phyloP scores from a whole-genome alignment of 306 rosid species.

The Morella rubra region DNA sequence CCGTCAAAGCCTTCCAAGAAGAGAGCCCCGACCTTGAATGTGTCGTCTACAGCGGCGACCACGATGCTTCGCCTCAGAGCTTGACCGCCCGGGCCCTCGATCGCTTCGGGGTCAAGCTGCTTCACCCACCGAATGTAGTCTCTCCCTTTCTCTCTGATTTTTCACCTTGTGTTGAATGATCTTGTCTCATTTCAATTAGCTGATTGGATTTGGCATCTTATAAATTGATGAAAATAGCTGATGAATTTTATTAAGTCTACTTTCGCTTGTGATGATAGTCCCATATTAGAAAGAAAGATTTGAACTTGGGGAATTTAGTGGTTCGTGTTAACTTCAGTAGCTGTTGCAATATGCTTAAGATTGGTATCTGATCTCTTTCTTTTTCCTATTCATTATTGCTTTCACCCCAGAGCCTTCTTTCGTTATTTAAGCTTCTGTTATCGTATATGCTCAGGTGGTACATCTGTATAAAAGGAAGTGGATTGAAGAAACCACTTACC shows the following conservation, averaged over 20 bases:
- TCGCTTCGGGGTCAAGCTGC: slow-evolving; percentile 74
- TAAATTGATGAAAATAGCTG: background rate
- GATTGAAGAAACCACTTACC: slow-evolving; percentile 86
- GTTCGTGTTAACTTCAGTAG: background rate
- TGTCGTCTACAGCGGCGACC: slow-evolving; percentile 84
- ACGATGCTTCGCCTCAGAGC: slow-evolving; percentile 68
- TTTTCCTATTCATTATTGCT: background rate
- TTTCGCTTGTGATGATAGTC: background rate
- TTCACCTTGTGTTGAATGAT: background rate
- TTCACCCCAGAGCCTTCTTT: background rate
- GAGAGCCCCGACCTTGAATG: slow-evolving; percentile 56
- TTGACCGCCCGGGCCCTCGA: slow-evolving; percentile 65
- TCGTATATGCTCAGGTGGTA: slow-evolving; percentile 59
- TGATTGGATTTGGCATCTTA: background rate
- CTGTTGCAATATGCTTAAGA: background rate
- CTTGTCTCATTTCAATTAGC: background rate
- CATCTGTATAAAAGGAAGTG: slow-evolving; percentile 80
- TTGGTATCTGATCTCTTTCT: background rate
- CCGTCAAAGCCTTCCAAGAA: slow-evolving; percentile 79
- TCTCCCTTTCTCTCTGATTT: background rate
- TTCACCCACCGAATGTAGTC: slow-evolving; percentile 53
- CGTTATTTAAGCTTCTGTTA: slow-evolving; percentile 4
- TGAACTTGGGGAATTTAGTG: background rate
- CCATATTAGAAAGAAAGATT: too few species aligned
- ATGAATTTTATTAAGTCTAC: background rate